Base-by-base conservation (phyloP, 176 grass and related monocot species). In the Musa itinerans region DNA sequence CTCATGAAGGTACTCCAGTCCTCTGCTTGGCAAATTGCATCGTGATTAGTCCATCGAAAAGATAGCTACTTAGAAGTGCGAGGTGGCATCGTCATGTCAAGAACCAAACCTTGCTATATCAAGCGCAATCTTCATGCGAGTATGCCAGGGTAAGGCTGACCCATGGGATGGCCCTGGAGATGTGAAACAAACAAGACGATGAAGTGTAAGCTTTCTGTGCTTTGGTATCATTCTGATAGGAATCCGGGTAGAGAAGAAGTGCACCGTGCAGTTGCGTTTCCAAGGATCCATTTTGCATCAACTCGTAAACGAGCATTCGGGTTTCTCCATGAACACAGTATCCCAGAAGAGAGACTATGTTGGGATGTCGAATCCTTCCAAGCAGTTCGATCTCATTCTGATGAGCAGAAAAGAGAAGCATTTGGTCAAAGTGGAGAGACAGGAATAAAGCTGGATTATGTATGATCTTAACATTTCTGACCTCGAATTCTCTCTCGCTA, bases 301-400 rank as follows among this genome's bases (percentile, higher is more conserved):
- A 84, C 82, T 94, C 91, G 58, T 94, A 99, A 79, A 99, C 86
- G 75, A 99, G 88, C 48, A 91, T 84, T 63, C 88, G 80, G 68
- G 85, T 86, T 50, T 83, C 89, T 78, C 81, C 86, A 79, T 88
- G 84, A 82, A 94, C 71, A 70, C 88, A 99, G 76, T 92, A 99
- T 13, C 95, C 95, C 84, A 99, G 76, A 74, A 99, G 86, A 68
- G 95, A 92, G 71, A 99, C 83, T 74, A 94, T 94, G 80, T 99
- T 94, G 0, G 95, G 88, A 88, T 99, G 95, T 58, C 86, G 78
- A 82, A 99, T 89, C 74, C 78, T 89, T 59, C 88, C 86, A 26
- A 99, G 90, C 82, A 99, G 83, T 59, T 91, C 90, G 81, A 99
- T 80, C 74, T 99, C 95, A 86, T 99, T 99, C 95, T 99, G 83